Conservation (phyloP, 2,329 filamentous ascomycete genomes). For the Pseudogymnoascus sp. region DNA sequence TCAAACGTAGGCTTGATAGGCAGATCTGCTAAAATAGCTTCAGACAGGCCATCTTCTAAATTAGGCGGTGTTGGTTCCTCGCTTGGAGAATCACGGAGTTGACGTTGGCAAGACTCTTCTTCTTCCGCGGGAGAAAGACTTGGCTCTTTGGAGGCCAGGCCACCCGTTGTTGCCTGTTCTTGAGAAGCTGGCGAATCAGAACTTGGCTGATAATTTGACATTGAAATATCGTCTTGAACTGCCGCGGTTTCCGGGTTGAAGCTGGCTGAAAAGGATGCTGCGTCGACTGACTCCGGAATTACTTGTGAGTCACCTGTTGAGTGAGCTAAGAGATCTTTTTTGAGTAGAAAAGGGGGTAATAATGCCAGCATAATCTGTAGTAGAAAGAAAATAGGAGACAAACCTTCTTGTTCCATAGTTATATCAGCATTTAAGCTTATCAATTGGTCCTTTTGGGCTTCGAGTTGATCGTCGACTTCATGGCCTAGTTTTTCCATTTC, state of each 20-base stretch:
- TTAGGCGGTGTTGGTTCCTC: neutral
- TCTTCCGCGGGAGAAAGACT: neutral
- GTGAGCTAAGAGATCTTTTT: constrained; percentile 17
- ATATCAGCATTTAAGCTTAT: constrained; percentile 24
- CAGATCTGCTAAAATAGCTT: neutral
- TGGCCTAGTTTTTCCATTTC: constrained; percentile 28
- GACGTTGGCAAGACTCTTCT: neutral
- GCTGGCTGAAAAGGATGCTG: neutral
- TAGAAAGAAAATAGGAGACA: neutral
- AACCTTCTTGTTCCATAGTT: constrained; percentile 16
- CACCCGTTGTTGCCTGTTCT: neutral
- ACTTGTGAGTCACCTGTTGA: constrained; percentile 16
- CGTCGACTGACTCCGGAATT: neutral
- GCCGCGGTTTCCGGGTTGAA: neutral
- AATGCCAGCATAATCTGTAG: neutral
- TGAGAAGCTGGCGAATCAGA: neutral
- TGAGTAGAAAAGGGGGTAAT: neutral
- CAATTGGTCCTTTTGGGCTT: constrained; percentile 29
- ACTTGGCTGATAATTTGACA: neutral
- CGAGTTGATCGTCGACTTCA: constrained; percentile 30
- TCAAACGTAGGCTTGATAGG: neutral
- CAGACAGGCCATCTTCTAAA: neutral
- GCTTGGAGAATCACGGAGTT: neutral
- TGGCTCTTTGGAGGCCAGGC: neutral
- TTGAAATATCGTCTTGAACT: neutral